phyloP scores from a whole-genome alignment of 176 grass and related monocot species.

The Panicum miliaceum region DNA sequence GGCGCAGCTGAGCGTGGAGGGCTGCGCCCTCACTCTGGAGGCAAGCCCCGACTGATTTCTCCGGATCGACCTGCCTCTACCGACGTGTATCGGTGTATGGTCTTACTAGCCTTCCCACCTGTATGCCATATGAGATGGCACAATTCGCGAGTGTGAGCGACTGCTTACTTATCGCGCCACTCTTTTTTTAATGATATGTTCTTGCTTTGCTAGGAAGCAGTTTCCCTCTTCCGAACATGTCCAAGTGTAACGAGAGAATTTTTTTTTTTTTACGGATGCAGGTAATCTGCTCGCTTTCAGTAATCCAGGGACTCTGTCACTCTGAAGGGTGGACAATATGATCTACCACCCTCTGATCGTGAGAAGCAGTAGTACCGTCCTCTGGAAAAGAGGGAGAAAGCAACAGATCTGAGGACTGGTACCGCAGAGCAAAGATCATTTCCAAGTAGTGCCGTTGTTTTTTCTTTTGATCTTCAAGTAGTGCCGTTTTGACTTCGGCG shows the following conservation, averaged over 20 bases:
- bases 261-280: no score
- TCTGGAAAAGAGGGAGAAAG: background rate
- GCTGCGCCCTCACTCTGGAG: background rate
- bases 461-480: no score
- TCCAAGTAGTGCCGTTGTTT: no score
- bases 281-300: background rate
- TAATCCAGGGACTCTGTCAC: background rate
- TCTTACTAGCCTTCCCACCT: no score
- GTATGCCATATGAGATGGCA: no score
- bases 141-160: no score
- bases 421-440: background rate
- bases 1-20: background rate
- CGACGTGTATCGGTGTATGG: background rate
- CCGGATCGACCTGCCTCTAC: background rate
- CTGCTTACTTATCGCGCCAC: no score
- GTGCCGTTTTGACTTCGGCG: constrained; percentile 5
- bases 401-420: background rate
- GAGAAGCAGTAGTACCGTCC: background rate
- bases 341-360: background rate
- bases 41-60: background rate
- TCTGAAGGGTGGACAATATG: no score
- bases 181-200: no score
- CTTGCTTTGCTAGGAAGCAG: no score
- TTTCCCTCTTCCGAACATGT: no score
- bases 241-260: no score